phyloP scores from a whole-genome alignment of 1,284 basidiomycete species.

The Sporisorium sorghi region DNA sequence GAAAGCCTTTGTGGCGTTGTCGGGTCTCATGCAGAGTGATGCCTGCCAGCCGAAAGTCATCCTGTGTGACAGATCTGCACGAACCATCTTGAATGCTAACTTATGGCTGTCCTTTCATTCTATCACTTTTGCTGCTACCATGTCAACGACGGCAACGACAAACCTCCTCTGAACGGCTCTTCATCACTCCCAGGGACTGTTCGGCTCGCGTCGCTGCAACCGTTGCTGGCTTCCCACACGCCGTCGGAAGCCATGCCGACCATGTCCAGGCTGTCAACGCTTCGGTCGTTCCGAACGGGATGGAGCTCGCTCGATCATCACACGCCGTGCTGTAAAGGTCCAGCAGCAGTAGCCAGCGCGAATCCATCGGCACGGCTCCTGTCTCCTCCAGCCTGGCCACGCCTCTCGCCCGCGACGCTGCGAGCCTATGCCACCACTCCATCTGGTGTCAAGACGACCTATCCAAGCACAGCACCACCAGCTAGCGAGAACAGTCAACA shows the following conservation, averaged over 20 bases:
- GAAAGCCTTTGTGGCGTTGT: not conserved
- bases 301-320: slow-evolving; percentile 3
- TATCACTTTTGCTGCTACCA: not conserved
- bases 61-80: not conserved
- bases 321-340: not conserved
- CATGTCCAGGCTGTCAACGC: slow-evolving; percentile 10
- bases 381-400: not conserved
- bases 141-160: not conserved
- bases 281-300: slow-evolving; percentile 19
- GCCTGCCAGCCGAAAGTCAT: slow-evolving; percentile 8
- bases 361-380: too few species aligned
- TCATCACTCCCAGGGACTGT: not conserved
- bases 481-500: slow-evolving; percentile 43
- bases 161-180: not conserved
- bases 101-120: not conserved
- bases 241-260: slow-evolving; percentile 7
- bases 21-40: slow-evolving; percentile 3
- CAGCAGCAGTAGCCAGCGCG: too few species aligned
- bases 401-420: not conserved
- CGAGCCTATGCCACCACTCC: slow-evolving; percentile 39
- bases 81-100: not conserved
- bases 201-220: not conserved
- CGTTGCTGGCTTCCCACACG: not conserved
- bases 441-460: slow-evolving; percentile 48
- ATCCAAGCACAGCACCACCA: slow-evolving; percentile 47